Conservation (phyloP, 805 yeast species). For the Lachancea lanzarotensis region DNA sequence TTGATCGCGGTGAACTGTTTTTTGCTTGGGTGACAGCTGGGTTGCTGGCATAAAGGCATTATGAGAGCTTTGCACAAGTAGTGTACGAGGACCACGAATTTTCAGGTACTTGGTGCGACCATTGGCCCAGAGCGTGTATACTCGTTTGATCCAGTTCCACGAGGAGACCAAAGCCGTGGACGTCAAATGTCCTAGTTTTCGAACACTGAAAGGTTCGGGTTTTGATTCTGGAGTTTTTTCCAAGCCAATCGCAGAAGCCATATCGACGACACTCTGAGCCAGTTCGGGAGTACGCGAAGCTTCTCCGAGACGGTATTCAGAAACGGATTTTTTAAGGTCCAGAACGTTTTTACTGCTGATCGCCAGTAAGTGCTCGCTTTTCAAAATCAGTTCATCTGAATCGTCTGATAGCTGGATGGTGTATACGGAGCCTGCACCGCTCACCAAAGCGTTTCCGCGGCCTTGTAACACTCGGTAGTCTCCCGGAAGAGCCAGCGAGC, state of each 20-base stretch:
- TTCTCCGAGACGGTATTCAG: slow-evolving; percentile 9
- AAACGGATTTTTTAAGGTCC: slow-evolving; percentile 22
- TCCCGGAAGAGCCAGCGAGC: slow-evolving; percentile 12
- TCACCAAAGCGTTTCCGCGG: slow-evolving; percentile 27
- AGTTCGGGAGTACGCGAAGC: no score
- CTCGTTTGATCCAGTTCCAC: slow-evolving; percentile 11
- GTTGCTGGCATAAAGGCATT: slow-evolving; percentile 17
- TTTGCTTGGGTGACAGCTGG: not conserved
- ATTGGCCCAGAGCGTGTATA: slow-evolving; percentile 13
- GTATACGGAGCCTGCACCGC: slow-evolving; percentile 26
- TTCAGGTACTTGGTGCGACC: slow-evolving; percentile 24
- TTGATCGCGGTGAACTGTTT: no score
- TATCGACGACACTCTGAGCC: no score
- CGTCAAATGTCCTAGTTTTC: slow-evolving; percentile 13
- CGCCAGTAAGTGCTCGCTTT: slow-evolving; percentile 28
- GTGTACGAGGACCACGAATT: slow-evolving; percentile 31
- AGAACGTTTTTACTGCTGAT: slow-evolving; percentile 26
- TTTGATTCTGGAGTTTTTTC: no score
- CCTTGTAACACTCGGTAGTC: slow-evolving; percentile 25
- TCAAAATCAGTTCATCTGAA: slow-evolving; percentile 24
- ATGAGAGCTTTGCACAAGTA: slow-evolving; percentile 28
- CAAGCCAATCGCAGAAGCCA: no score
- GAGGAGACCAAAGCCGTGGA: slow-evolving; percentile 5
- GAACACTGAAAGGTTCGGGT: slow-evolving; percentile 13
- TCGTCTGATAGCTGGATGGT: slow-evolving; percentile 23